A percentile compares a stretch with the other conserved stretches of the same genome.
Conservation (phyloP, 2,329 filamentous ascomycete species). For the Calonectria crousiana region DNA sequence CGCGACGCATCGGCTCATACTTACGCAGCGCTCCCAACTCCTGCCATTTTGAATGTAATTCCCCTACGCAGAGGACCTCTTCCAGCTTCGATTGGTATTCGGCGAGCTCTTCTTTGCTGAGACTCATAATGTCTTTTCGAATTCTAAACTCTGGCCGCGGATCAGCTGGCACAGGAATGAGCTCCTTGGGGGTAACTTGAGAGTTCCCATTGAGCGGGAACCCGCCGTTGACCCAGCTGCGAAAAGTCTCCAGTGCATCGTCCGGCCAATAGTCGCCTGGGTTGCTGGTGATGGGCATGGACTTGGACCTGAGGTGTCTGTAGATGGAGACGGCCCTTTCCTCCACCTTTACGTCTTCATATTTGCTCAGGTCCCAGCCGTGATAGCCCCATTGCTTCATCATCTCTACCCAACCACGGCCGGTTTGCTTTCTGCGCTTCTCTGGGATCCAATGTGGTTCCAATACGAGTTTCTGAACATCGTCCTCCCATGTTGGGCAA, state of each 20-base stretch:
- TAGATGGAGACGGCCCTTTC: constrained; percentile 10
- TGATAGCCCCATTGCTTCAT: constrained; percentile 7
- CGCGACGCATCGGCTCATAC: neutral
- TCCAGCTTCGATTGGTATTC: constrained; percentile 22
- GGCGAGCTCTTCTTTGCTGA: constrained; percentile 10
- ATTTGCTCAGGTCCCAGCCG: constrained; percentile 3
- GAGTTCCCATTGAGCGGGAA: constrained; percentile 6
- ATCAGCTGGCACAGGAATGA: constrained; percentile 7
- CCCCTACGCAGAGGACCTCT: constrained; percentile 9
- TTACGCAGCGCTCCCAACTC: constrained; percentile 16
- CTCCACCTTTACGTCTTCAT: constrained; percentile 9
- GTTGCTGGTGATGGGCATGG: constrained; percentile 24
- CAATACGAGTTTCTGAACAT: neutral
- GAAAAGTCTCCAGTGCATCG: constrained; percentile 18
- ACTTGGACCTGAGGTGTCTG: constrained; percentile 18
- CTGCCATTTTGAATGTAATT: constrained; percentile 17
- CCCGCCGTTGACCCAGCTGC: constrained; percentile 18
- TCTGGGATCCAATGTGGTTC: constrained; percentile 15
- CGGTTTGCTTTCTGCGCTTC: neutral
- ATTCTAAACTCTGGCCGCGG: neutral
- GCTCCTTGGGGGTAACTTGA: neutral
- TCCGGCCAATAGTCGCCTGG: constrained; percentile 24
- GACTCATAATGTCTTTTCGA: constrained; percentile 22
- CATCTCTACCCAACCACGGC: neutral
- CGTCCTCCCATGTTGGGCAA: constrained; percentile 13